phyloP scores from a whole-genome alignment of 2,329 filamentous ascomycete species.

The Penicillium corylophilum region DNA sequence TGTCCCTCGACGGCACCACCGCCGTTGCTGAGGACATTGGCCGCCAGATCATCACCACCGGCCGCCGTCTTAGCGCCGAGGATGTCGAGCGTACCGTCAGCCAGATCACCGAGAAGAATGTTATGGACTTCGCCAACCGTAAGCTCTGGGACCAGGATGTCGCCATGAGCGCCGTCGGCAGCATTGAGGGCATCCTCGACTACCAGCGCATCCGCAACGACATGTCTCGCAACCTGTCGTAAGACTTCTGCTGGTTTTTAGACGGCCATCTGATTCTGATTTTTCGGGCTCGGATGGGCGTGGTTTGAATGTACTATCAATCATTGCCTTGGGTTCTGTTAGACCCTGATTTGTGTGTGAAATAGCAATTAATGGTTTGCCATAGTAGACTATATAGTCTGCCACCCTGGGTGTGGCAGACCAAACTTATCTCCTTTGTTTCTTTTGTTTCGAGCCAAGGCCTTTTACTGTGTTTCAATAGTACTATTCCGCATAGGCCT shows the following conservation, averaged over 20 bases:
- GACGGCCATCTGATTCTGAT: slow-evolving; percentile 15
- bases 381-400: slow-evolving; percentile 32
- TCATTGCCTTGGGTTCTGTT: slow-evolving; percentile 29
- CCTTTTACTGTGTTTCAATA: not conserved
- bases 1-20: slow-evolving; percentile 95
- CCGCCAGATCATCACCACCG: slow-evolving; percentile 96
- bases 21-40: slow-evolving; percentile 98
- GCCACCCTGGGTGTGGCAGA: slow-evolving; percentile 19
- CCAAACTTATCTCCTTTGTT: slow-evolving; percentile 27
- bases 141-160: slow-evolving; percentile 98
- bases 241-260: slow-evolving; percentile 13
- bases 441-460: slow-evolving; percentile 14
- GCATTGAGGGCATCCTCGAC: slow-evolving; percentile 75
- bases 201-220: slow-evolving; percentile 64
- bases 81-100: slow-evolving; percentile 94
- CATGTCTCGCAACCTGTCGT: slow-evolving; percentile 71
- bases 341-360: slow-evolving; percentile 30
- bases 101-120: slow-evolving; percentile 87
- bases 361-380: slow-evolving; percentile 32
- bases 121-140: slow-evolving; percentile 92
- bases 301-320: slow-evolving; percentile 33
- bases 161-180: slow-evolving; percentile 87
- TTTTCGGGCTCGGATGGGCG: slow-evolving; percentile 10
- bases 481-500: not conserved
- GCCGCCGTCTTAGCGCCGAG: slow-evolving; percentile 82